Percentiles rank a stretch among this genome's conserved stretches.
phyloP scores from a whole-genome alignment of 352 stramenopile genomes.

The Peronospora tabacina region DNA sequence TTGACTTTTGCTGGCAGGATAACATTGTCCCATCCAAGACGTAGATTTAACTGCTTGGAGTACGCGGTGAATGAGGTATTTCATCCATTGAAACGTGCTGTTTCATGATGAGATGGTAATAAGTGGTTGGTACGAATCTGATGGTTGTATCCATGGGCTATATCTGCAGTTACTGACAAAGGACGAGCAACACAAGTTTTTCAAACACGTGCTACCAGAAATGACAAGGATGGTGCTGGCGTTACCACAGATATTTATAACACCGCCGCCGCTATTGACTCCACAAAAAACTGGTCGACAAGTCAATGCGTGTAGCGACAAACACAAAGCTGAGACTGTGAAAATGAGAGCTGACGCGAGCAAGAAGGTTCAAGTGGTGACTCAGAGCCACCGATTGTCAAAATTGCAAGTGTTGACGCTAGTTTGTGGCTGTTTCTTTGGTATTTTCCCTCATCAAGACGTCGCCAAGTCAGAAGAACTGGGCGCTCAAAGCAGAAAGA shows the following conservation, averaged over 20 bases:
- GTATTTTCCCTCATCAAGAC: conserved; percentile 49
- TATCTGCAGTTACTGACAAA: conserved; percentile 32
- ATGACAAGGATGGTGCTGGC: conserved; percentile 42
- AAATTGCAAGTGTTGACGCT: conserved; percentile 43
- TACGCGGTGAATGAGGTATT: conserved; percentile 35
- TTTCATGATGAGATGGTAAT: background rate
- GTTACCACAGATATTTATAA: conserved; percentile 44
- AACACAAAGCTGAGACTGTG: background rate
- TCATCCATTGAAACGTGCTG: background rate
- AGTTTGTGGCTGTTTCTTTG: conserved; percentile 53
- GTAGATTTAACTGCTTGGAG: conserved; percentile 34
- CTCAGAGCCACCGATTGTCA: conserved; percentile 29
- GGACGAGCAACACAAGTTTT: conserved; percentile 31
- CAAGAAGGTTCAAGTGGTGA: conserved; percentile 11
- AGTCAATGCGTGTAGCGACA: background rate
- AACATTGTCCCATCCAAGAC: conserved; percentile 19
- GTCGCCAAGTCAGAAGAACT: conserved; percentile 11
- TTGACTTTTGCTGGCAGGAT: conserved; percentile 21
- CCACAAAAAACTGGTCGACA: conserved; percentile 13
- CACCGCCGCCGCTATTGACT: conserved; percentile 32
- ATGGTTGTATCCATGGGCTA: background rate
- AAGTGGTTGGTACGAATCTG: background rate
- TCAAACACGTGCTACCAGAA: conserved; percentile 37
- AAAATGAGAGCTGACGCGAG: background rate
- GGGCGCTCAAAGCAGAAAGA: conserved; percentile 7